phyloP scores from a whole-genome alignment of 805 yeast genomes.

The Saitoella complicata region DNA sequence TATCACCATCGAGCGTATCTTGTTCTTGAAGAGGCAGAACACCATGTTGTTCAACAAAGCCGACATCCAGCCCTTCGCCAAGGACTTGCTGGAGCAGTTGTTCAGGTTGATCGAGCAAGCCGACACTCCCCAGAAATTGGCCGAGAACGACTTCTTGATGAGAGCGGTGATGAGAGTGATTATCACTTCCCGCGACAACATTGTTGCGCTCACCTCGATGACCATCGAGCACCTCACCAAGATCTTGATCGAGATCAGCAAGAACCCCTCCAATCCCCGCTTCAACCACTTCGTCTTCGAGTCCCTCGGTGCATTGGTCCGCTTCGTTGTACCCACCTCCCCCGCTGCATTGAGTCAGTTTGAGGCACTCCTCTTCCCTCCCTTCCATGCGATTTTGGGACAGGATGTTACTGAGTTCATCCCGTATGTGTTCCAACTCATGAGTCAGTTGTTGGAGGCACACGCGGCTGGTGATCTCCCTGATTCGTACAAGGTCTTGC shows the following conservation, averaged over 20 bases:
- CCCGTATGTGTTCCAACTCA: conserved; percentile 83
- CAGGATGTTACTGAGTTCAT: conserved; percentile 86
- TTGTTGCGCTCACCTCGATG: conserved; percentile 17
- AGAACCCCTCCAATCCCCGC: conserved; percentile 89
- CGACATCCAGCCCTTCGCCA: conserved; percentile 52
- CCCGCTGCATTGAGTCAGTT: conserved; percentile 23
- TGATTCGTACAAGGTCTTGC: conserved; percentile 41
- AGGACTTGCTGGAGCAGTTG: conserved; percentile 46
- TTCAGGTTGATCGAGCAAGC: conserved; percentile 49
- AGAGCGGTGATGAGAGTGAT: conserved; percentile 58
- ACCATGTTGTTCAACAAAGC: conserved; percentile 48
- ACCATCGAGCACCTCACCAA: conserved; percentile 52
- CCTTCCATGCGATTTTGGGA: conserved; percentile 48
- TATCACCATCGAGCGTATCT: conserved; percentile 74
- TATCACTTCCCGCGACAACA: conserved; percentile 46
- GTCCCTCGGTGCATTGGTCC: conserved; percentile 60
- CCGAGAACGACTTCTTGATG: conserved; percentile 90
- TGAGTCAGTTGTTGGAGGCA: conserved; percentile 43
- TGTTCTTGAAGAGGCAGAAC: conserved; percentile 47
- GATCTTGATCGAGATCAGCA: conserved; percentile 54
- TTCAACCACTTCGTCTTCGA: conserved; percentile 87
- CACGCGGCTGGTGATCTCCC: conserved; percentile 42
- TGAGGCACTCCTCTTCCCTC: conserved; percentile 46
- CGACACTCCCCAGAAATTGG: conserved; percentile 69
- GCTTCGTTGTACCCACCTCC: conserved; percentile 28